Evolutionary conservation across 768 basidiomycete species (phyloP).

Genomic region (Lepiota brunneoincarnata): DNA sequence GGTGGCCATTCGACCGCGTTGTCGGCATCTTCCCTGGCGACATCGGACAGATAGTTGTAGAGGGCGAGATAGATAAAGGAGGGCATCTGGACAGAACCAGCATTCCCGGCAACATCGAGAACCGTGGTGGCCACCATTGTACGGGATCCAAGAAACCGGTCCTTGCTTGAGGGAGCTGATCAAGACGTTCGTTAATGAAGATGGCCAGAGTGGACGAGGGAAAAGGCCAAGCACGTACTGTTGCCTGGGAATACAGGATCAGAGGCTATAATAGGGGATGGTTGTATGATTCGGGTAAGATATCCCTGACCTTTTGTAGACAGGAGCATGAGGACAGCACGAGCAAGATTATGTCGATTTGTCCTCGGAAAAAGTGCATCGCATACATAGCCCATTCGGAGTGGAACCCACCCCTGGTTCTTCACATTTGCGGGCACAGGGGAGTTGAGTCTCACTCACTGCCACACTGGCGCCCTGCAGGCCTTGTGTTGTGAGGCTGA

Average conservation of each 20-base stretch:
- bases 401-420: constrained; percentile 2
- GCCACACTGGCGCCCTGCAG: constrained; percentile 5
- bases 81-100: neutral
- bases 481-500: constrained; percentile 2
- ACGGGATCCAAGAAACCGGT: constrained; percentile 4
- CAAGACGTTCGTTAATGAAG: neutral
- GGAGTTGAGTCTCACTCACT: neutral
- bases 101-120: constrained; percentile 4
- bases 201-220: constrained; percentile 4
- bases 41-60: constrained; percentile 2
- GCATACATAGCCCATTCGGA: constrained; percentile 8
- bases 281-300: neutral
- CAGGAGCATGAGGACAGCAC: constrained; percentile 10
- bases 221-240: neutral
- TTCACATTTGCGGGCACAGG: constrained; percentile 13
- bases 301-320: constrained; percentile 9
- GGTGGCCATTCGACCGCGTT: neutral
- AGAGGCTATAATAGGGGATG: constrained; percentile 3
- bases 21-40: neutral
- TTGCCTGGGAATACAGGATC: constrained; percentile 7
- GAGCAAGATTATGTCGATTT: constrained; percentile 8
- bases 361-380: constrained; percentile 3
- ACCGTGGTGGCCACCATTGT: constrained; percentile 6
- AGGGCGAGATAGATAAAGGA: constrained; percentile 13
- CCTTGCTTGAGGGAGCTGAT: neutral